phyloP scores from a whole-genome alignment of 2,329 filamentous ascomycete genomes.

The Hypoxylon sp. region DNA sequence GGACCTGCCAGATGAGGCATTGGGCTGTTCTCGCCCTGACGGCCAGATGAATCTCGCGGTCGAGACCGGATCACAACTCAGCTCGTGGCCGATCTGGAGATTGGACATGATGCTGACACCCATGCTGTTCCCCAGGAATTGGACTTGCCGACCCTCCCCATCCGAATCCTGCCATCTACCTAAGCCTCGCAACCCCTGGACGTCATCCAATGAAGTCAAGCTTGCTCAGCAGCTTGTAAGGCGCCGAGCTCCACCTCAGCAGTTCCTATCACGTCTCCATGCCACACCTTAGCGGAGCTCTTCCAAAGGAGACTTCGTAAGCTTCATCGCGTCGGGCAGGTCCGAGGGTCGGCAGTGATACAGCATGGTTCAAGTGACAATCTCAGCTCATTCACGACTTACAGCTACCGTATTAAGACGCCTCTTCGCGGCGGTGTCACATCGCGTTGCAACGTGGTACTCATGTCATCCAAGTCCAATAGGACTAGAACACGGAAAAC shows the following conservation, averaged over 20 bases:
- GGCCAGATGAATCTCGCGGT: constrained; percentile 37
- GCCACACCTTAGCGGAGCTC: constrained; percentile 26
- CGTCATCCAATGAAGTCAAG: constrained; percentile 35
- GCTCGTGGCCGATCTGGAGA: constrained; percentile 33
- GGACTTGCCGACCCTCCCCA: constrained; percentile 38
- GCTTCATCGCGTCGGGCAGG: constrained; percentile 29
- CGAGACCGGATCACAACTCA: constrained; percentile 36
- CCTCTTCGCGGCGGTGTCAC: constrained; percentile 39
- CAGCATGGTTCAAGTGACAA: constrained; percentile 29
- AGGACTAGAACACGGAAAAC: constrained; percentile 30
- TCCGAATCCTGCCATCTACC: constrained; percentile 31
- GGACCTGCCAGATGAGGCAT: constrained; percentile 44
- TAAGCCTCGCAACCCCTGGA: constrained; percentile 32
- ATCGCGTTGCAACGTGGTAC: constrained; percentile 42
- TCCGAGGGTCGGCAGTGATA: constrained; percentile 36
- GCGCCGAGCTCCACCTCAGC: constrained; percentile 44
- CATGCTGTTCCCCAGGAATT: constrained; percentile 25
- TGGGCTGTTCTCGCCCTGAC: constrained; percentile 33
- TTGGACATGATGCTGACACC: constrained; percentile 21
- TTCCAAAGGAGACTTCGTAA: constrained; percentile 26
- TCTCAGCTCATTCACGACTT: constrained; percentile 32
- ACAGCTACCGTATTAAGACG: constrained; percentile 43
- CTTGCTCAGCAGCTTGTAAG: constrained; percentile 48
- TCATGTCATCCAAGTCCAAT: constrained; percentile 34
- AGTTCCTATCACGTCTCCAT: constrained; percentile 33